phyloP scores from a whole-genome alignment of 306 rosid species.

The Gastrolobium villosum region DNA sequence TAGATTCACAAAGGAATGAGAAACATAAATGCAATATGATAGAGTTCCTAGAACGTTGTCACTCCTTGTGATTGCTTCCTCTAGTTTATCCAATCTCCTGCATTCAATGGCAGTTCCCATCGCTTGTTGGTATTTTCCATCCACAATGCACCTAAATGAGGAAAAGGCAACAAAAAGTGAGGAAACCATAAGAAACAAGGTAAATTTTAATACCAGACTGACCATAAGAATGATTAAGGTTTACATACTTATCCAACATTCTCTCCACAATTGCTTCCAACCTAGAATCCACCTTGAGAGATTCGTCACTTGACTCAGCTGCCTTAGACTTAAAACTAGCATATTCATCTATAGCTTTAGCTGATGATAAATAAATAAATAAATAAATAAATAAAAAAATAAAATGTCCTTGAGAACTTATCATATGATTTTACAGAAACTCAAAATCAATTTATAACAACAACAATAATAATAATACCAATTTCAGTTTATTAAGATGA shows the following conservation, averaged over 20 bases:
- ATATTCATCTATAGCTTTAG: slow-evolving; percentile 97
- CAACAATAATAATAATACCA: no score
- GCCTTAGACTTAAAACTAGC: slow-evolving; percentile 88
- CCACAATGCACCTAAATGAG: slow-evolving; percentile 78
- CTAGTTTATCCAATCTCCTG: slow-evolving; percentile 96
- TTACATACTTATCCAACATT: slow-evolving; percentile 90
- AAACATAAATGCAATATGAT: slow-evolving; percentile 88
- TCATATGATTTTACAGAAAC: not conserved
- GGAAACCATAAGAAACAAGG: slow-evolving; percentile 8
- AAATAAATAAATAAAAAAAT: not conserved
- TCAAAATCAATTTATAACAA: not conserved
- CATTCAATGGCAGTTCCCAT: slow-evolving; percentile 99
- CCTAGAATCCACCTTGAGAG: slow-evolving; percentile 76
- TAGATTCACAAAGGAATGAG: slow-evolving; percentile 92
- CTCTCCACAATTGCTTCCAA: slow-evolving; percentile 98
- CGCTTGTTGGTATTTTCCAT: slow-evolving; percentile 97
- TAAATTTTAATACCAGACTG: not conserved
- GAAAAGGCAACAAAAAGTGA: slow-evolving; percentile 35
- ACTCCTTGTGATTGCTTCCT: slow-evolving; percentile 96
- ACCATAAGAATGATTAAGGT: slow-evolving; percentile 3
- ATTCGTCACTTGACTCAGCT: slow-evolving; percentile 74
- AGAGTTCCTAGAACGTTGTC: slow-evolving; percentile 92
- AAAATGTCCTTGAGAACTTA: slow-evolving; percentile 12
- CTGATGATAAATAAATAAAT: slow-evolving; percentile 77
- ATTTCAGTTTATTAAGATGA: not conserved